Evolutionary conservation across 83 land plant species (phyloP).

Genomic region (Diphasiastrum complanatum): DNA sequence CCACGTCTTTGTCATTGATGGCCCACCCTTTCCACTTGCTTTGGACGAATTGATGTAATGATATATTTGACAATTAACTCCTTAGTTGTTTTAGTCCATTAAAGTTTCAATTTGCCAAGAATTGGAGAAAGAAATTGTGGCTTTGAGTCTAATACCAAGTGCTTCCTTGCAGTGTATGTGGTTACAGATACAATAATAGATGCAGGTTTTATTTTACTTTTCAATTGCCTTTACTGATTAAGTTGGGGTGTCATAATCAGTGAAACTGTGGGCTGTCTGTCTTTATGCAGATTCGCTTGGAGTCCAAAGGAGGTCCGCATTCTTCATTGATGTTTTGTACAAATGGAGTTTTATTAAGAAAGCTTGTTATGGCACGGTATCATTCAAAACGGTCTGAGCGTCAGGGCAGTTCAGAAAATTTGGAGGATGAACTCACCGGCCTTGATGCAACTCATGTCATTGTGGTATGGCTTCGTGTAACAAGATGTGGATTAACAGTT

Average conservation of each 20-base stretch:
- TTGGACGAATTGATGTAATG: no score
- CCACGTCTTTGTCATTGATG: no score
- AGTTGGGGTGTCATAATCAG: not conserved
- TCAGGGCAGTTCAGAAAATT: slow-evolving; percentile 2
- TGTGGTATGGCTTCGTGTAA: slow-evolving; percentile 62
- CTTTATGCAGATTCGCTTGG: slow-evolving; percentile 66
- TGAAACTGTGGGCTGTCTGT: no score
- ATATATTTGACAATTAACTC: no score
- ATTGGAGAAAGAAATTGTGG: no score
- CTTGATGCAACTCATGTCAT: slow-evolving; percentile 68
- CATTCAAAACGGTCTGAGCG: slow-evolving; percentile 15
- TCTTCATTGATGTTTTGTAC: slow-evolving; percentile 92
- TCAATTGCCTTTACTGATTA: not conserved
- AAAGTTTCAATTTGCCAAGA: no score
- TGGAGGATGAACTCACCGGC: slow-evolving; percentile 7
- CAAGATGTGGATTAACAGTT: no score
- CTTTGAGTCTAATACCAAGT: no score
- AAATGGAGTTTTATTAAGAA: slow-evolving; percentile 79
- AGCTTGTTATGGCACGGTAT: slow-evolving; percentile 46
- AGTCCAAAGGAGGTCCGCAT: slow-evolving; percentile 75
- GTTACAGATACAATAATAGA: no score
- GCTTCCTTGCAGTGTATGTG: no score
- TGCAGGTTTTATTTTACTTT: not conserved
- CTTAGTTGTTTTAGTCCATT: no score
- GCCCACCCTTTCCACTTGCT: no score